Conservation (phyloP, 306 rosid species). For the peach (Prunus persica) region DNA sequence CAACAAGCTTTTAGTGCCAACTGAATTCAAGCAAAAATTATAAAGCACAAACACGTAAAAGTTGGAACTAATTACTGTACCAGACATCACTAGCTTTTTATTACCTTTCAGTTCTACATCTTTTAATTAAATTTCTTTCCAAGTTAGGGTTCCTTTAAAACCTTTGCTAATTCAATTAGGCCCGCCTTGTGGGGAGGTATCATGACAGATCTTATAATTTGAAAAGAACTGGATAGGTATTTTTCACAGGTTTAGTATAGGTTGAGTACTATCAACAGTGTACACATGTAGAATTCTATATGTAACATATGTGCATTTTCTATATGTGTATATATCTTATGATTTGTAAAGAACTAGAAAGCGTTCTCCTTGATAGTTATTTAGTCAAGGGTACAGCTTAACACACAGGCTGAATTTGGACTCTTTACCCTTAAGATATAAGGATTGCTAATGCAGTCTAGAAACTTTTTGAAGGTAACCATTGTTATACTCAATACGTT, state of each 20-base stretch:
- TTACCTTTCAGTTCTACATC: not conserved
- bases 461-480: not conserved
- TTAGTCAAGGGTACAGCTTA: not conserved
- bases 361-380: not conserved
- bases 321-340: not conserved
- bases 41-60: not conserved
- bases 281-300: not conserved
- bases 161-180: not conserved
- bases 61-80: conserved; percentile 2
- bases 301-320: not conserved
- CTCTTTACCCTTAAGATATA: not conserved
- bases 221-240: not conserved
- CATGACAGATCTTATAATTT: not conserved
- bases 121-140: not conserved
- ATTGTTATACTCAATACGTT: not conserved
- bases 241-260: not conserved
- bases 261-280: not conserved
- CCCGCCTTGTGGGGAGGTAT: not conserved
- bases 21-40: not conserved
- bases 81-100: not conserved
- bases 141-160: not conserved
- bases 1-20: not conserved
- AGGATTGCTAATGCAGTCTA: not conserved
- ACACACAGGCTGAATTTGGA: not conserved
- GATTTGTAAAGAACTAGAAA: not conserved